A percentile compares a stretch with the other conserved stretches of the same genome.
Conservation (phyloP, 2,329 filamentous ascomycete genomes). For the Thielaviopsis euricoi region DNA sequence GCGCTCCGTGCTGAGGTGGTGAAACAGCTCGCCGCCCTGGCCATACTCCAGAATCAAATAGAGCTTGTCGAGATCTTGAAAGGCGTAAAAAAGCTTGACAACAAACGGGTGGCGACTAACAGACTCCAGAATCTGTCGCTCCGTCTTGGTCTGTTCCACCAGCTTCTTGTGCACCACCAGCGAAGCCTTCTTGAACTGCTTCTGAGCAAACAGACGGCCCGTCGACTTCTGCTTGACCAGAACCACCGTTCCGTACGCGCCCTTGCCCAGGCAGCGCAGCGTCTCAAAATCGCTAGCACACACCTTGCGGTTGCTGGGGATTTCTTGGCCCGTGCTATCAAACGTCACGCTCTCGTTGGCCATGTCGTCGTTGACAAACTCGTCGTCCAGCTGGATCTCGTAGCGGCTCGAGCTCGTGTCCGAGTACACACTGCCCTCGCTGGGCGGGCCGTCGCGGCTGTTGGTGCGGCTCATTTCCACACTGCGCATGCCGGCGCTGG, state of each 20-base stretch:
- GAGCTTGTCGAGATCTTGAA: constrained; percentile 94
- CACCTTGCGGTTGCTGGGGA: constrained; percentile 55
- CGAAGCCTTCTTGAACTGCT: constrained; percentile 96
- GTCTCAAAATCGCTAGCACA: constrained; percentile 78
- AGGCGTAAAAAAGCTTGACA: constrained; percentile 94
- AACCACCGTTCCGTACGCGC: constrained; percentile 86
- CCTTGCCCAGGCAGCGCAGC: constrained; percentile 84
- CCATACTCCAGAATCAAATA: constrained; percentile 97
- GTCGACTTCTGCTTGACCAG: constrained; percentile 81
- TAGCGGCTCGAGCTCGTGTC: constrained; percentile 59
- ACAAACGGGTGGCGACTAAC: constrained; percentile 96
- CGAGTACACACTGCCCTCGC: constrained; percentile 42
- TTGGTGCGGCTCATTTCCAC: constrained; percentile 36
- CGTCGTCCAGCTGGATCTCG: constrained; percentile 67
- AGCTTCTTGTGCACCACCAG: constrained; percentile 90
- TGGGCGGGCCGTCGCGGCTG: constrained; percentile 39
- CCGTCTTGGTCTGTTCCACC: constrained; percentile 93
- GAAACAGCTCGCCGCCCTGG: constrained; percentile 90
- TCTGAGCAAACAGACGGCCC: constrained; percentile 86
- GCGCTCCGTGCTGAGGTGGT: constrained; percentile 80
- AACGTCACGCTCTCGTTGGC: constrained; percentile 20
- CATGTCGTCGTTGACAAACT: constrained; percentile 41
- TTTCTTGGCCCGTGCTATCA: constrained; percentile 15
- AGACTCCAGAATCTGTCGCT: constrained; percentile 84
- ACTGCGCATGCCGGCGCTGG: constrained; percentile 32